phyloP scores from a whole-genome alignment of 345 rosid species.

The Hirschfeldia incana region DNA sequence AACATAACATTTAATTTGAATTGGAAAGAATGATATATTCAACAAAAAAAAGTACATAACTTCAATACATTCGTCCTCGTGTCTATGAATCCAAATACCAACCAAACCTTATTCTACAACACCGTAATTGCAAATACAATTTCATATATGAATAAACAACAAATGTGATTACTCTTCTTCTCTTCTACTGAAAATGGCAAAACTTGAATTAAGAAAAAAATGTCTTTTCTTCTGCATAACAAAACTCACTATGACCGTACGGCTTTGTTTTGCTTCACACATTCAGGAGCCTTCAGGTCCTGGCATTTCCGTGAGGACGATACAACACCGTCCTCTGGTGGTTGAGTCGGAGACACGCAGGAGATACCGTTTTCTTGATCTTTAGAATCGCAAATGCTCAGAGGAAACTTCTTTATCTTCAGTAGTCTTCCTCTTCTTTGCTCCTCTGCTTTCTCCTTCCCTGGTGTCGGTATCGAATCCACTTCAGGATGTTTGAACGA shows the following conservation, averaged over 20 bases:
- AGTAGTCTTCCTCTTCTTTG: conserved; percentile 80
- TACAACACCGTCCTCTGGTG: too few relatives aligned
- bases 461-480: not conserved
- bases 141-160: conserved; percentile 24
- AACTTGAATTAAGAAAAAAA: not conserved
- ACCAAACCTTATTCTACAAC: conserved; percentile 11
- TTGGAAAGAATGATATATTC: not conserved
- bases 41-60: not conserved
- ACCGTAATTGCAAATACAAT: conserved; percentile 9
- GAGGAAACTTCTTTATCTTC: conserved; percentile 78
- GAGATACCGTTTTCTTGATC: conserved; percentile 50
- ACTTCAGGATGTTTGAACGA: conserved; percentile 32
- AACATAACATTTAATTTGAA: not conserved
- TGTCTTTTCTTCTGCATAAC: not conserved
- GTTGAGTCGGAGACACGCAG: conserved; percentile 17
- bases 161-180: conserved; percentile 25
- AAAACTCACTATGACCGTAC: conserved; percentile 48
- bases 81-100: conserved; percentile 19
- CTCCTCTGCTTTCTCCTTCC: conserved; percentile 35
- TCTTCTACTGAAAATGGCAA: conserved; percentile 22
- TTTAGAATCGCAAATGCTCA: conserved; percentile 66
- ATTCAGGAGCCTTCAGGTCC: conserved; percentile 67
- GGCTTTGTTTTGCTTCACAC: conserved; percentile 75
- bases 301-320: conserved; percentile 37
- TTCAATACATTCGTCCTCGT: conserved; percentile 9